Evolutionary conservation across 495 filamentous ascomycete species (phyloP).

Genomic region (Lepidopterella palustris): DNA sequence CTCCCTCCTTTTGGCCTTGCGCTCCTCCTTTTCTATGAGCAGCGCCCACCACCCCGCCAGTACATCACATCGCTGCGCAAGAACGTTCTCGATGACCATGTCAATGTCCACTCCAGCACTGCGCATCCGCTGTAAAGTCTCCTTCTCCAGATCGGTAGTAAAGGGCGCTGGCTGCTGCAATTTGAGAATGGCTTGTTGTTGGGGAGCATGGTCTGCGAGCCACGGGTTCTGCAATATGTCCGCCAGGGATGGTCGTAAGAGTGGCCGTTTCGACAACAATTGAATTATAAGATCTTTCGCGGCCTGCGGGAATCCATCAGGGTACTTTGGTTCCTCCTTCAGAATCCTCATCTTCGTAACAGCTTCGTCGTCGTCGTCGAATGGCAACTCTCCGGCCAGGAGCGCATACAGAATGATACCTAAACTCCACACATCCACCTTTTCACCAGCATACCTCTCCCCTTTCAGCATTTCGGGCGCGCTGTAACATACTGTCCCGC

Average conservation of each 20-base stretch:
- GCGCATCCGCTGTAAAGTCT: slow-evolving; percentile 86
- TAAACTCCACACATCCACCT: slow-evolving; percentile 97
- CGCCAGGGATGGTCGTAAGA: slow-evolving; percentile 74
- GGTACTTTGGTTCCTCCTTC: slow-evolving; percentile 74
- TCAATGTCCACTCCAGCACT: slow-evolving; percentile 94
- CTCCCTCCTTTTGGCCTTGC: slow-evolving; percentile 78
- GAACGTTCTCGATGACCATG: slow-evolving; percentile 85
- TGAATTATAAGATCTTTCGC: slow-evolving; percentile 66
- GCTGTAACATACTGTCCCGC: slow-evolving; percentile 94
- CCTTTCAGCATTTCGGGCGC: slow-evolving; percentile 98
- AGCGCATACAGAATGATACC: slow-evolving; percentile 94
- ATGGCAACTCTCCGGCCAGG: slow-evolving; percentile 86
- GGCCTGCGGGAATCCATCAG: slow-evolving; percentile 69
- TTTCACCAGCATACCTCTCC: slow-evolving; percentile 95
- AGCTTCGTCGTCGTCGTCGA: slow-evolving; percentile 83
- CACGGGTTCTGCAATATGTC: slow-evolving; percentile 88
- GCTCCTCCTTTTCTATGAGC: slow-evolving; percentile 89
- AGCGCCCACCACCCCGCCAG: slow-evolving; percentile 96
- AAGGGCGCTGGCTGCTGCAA: slow-evolving; percentile 78
- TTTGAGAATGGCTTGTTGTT: slow-evolving; percentile 86
- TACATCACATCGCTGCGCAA: slow-evolving; percentile 80
- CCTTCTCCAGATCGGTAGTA: slow-evolving; percentile 81
- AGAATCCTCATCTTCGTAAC: slow-evolving; percentile 81
- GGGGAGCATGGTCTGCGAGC: slow-evolving; percentile 76
- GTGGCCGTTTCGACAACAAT: slow-evolving; percentile 80